A percentile compares a stretch with the other conserved stretches of the same genome.
These are phyloP conservation scores for Coniosporium apollinis DNA, from an alignment of 495 filamentous ascomycete genomes.

Conservation along the genomic window DNA sequence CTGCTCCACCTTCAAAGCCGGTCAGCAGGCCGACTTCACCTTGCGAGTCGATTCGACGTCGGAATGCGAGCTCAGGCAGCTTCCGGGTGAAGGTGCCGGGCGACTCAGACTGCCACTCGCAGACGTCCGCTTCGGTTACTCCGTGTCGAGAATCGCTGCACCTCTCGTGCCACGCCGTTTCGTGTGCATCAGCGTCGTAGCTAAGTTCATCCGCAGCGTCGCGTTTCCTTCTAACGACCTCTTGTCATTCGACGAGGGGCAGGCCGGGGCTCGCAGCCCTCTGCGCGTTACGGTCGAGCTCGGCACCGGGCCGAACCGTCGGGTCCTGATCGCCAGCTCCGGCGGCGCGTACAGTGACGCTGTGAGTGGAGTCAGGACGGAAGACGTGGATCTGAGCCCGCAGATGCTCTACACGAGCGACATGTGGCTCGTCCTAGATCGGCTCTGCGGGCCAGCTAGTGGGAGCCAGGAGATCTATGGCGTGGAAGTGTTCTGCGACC, in stretches of 20 bases:
- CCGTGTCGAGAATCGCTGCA: constrained; percentile 14
- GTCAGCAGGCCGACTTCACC: constrained; percentile 56
- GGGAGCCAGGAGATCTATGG: constrained; percentile 17
- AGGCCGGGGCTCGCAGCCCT: constrained; percentile 31
- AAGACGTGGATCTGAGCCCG: constrained; percentile 55
- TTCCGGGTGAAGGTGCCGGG: constrained; percentile 54
- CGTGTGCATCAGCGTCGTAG: constrained; percentile 5
- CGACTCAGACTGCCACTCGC: constrained; percentile 25
- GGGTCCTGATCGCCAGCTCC: constrained; percentile 35
- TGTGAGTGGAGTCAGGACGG: constrained; percentile 47
- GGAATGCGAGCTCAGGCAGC: constrained; percentile 32
- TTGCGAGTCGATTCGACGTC: constrained; percentile 50
- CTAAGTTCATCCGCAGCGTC: constrained; percentile 20
- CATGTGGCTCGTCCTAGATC: constrained; percentile 66
- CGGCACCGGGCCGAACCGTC: constrained; percentile 49
- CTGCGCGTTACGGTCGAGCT: constrained; percentile 48
- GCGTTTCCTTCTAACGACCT: constrained; percentile 14
- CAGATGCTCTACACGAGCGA: constrained; percentile 30
- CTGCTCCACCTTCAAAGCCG: constrained; percentile 70
- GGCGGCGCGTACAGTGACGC: constrained; percentile 53
- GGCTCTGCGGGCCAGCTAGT: constrained; percentile 17
- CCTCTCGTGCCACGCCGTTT: constrained; percentile 14
- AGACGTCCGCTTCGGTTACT: constrained; percentile 12
- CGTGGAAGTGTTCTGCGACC: constrained; percentile 20
- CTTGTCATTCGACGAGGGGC: constrained; percentile 8